These are phyloP conservation scores for Naganishia sp. DNA, from an alignment of 1,284 basidiomycete genomes.

Conservation along the genomic window DNA sequence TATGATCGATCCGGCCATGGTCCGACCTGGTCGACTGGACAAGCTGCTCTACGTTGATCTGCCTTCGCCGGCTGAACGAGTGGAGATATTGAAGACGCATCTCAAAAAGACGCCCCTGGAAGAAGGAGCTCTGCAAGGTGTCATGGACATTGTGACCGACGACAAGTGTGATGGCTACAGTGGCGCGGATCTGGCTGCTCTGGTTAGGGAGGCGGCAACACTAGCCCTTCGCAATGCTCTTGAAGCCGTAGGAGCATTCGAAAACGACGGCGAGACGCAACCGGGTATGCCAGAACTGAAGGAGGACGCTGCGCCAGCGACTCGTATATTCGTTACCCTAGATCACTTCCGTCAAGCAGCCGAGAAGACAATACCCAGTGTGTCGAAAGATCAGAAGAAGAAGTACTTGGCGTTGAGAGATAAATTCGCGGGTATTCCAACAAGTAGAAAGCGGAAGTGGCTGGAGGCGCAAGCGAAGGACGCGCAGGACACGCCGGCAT, in stretches of 20 bases:
- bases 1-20: conserved; percentile 99
- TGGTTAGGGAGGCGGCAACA: conserved; percentile 88
- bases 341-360: conserved; percentile 75
- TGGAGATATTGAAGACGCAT: conserved; percentile 77
- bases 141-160: conserved; percentile 44
- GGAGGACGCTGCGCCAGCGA: conserved; percentile 30
- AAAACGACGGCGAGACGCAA: conserved; percentile 55
- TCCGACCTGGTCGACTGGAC: conserved; percentile 91
- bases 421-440: conserved; percentile 71
- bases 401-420: conserved; percentile 77
- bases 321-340: conserved; percentile 56
- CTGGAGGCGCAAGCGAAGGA: conserved; percentile 39
- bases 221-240: conserved; percentile 72
- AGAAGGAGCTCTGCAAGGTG: conserved; percentile 48
- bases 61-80: conserved; percentile 72
- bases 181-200: conserved; percentile 82
- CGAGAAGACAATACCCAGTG: conserved; percentile 83
- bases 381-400: conserved; percentile 73
- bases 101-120: conserved; percentile 72
- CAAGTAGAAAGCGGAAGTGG: conserved; percentile 46
- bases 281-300: conserved; percentile 24
- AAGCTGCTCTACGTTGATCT: conserved; percentile 96
- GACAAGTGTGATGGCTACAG: conserved; percentile 80
- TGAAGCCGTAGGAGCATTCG: conserved; percentile 61
- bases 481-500: conserved; percentile 8